These are phyloP conservation scores for Saussurea involucrata DNA, from an alignment of 129 eudicot species.

Conservation along the genomic window DNA sequence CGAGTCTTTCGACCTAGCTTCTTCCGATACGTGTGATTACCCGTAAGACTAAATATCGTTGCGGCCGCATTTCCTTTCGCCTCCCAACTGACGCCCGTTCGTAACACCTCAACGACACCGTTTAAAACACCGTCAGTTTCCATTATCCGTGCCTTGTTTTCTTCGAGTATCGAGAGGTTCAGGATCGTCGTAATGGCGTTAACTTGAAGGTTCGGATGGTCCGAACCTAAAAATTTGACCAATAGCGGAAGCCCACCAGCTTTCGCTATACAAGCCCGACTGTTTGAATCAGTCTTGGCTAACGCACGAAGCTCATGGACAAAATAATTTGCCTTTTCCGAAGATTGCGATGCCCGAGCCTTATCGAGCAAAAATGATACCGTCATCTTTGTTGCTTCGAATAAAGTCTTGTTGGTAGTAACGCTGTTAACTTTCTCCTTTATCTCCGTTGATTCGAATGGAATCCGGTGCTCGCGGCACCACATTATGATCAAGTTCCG, in stretches of 20 bases:
- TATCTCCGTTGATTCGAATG: slow-evolving; percentile 54
- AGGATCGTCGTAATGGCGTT: slow-evolving; percentile 82
- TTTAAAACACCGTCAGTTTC: slow-evolving; percentile 70
- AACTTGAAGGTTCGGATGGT: slow-evolving; percentile 62
- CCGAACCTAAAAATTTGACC: slow-evolving; percentile 54
- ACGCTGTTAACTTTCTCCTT: slow-evolving; percentile 45
- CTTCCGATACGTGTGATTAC: slow-evolving; percentile 54
- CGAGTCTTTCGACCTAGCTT: slow-evolving; percentile 67
- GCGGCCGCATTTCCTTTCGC: slow-evolving; percentile 97
- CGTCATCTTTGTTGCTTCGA: slow-evolving; percentile 90
- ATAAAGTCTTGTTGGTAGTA: slow-evolving; percentile 49
- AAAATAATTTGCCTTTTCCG: slow-evolving; percentile 48
- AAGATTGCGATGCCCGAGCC: slow-evolving; percentile 34
- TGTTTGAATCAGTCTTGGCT: slow-evolving; percentile 80
- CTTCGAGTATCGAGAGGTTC: slow-evolving; percentile 76
- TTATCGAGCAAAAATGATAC: slow-evolving; percentile 61
- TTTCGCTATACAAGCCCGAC: slow-evolving; percentile 79
- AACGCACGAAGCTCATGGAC: slow-evolving; percentile 82
- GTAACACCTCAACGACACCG: slow-evolving; percentile 70
- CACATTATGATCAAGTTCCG: slow-evolving; percentile 85
- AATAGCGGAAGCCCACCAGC: slow-evolving; percentile 72
- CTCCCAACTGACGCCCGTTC: slow-evolving; percentile 89
- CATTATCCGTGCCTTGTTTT: slow-evolving; percentile 69
- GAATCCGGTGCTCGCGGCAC: slow-evolving; percentile 86
- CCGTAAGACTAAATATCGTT: slow-evolving; percentile 68